Percentiles rank a stretch among this genome's conserved stretches.
Conservation (phyloP, 352 stramenopile species). For the Pythium myriotylum region DNA sequence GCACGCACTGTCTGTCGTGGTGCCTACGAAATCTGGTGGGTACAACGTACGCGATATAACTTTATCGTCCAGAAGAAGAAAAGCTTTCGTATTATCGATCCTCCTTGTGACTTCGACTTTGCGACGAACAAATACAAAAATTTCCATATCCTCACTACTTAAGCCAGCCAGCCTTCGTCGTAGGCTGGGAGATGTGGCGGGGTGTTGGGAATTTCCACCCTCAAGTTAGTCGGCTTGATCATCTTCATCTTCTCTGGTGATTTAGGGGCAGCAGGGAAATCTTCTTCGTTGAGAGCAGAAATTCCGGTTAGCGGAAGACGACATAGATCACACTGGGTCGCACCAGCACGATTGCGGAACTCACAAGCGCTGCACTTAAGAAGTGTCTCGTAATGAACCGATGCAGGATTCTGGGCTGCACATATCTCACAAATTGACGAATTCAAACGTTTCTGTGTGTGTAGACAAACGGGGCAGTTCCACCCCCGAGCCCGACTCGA, state of each 20-base stretch:
- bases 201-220: slow-evolving; percentile 12
- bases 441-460: slow-evolving; percentile 55
- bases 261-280: no score
- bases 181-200: slow-evolving; percentile 20
- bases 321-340: slow-evolving; percentile 62
- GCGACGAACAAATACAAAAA: slow-evolving; percentile 81
- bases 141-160: slow-evolving; percentile 40
- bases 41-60: slow-evolving; percentile 78
- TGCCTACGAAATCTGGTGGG: slow-evolving; percentile 89
- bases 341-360: slow-evolving; percentile 60
- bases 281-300: not conserved
- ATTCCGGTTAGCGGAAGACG: slow-evolving; percentile 32
- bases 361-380: slow-evolving; percentile 65
- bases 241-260: slow-evolving; percentile 5
- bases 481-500: slow-evolving; percentile 26
- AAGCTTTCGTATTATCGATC: slow-evolving; percentile 56
- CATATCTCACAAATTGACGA: slow-evolving; percentile 67
- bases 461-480: slow-evolving; percentile 74
- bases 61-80: slow-evolving; percentile 87
- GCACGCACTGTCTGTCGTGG: slow-evolving; percentile 67
- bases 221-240: slow-evolving; percentile 17
- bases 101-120: slow-evolving; percentile 80
- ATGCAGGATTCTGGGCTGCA: slow-evolving; percentile 66
- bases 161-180: slow-evolving; percentile 41
- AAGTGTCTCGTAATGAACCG: slow-evolving; percentile 47